Evolutionary conservation across 176 grass and related monocot genomes (phyloP), one percentile per base, ranked within the genome.

Genomic region (Pontederia crassipes): DNA sequence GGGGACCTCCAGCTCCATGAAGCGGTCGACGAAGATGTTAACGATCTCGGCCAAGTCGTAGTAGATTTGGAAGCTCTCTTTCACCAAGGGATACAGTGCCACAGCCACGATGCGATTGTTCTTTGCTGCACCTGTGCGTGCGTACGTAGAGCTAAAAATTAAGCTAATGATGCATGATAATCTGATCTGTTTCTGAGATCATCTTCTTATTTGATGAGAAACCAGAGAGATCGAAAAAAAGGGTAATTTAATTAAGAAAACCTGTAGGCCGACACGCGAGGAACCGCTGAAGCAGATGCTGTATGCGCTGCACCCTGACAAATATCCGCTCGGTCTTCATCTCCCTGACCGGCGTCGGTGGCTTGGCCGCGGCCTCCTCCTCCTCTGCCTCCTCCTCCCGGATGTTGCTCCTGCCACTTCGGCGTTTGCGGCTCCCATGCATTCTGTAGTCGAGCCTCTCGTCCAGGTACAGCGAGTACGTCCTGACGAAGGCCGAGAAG

Each of bases 61-160:
- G 66, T 96, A 88, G 11, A 91, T 52, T 67, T 83, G 73, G 75
- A 79, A 78, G 79, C 92, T 97, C 66, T 97, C 92, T 65, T 82
- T 97, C 57, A 91, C 83, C 70, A 91, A 17, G 26, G 77, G 74
- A 61, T 76, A 75, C 48, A 91, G 66, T 14, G 92, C 80, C 52
- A 80, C 84, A 54, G 70, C 28, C 61, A 97, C 84, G 54, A 97
- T 78, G 28, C 79, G 13, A 70, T 85, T 88, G 14, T 74, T 4
- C 81, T 71, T 91, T 10, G 92, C 84, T 26, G 73, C 76, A n/a
- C 92, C 86, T 89, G 69, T 20, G 17, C 6, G 11, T 26, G 27
- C 14, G 11, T 52, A 52, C 14, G 11, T 66, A 24, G 20, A 24
- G 20, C 20, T 1, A 24, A 24, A 24, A 24, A 24, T 24, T 24